Evolutionary conservation across 768 basidiomycete genomes (phyloP).

Genomic region (Lentinula sp.): DNA sequence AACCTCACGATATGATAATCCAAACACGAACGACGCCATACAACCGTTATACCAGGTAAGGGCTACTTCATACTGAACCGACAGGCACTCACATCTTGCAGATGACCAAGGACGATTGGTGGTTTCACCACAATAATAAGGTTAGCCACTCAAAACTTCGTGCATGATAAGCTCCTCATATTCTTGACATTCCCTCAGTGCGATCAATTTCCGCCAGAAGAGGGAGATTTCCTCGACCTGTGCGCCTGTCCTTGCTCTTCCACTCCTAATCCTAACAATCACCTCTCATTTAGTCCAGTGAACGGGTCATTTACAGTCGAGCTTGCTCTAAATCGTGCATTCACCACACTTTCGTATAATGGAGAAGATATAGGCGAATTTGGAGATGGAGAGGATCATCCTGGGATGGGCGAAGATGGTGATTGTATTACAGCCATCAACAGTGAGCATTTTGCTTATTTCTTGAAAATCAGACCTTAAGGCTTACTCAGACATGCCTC

Average conservation of each 20-base stretch:
- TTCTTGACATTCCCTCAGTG: conserved; percentile 21
- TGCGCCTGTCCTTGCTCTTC: conserved; percentile 13
- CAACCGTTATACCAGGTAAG: conserved; percentile 27
- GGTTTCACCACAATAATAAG: conserved; percentile 33
- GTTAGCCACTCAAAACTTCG: conserved; percentile 13
- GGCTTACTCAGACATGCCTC: background rate
- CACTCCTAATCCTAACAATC: background rate
- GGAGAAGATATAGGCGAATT: conserved; percentile 20
- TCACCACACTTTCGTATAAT: conserved; percentile 31
- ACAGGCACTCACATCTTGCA: conserved; percentile 7
- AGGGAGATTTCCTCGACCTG: conserved; percentile 38
- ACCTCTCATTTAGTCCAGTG: conserved; percentile 23
- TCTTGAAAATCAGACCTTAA: too few relatives aligned
- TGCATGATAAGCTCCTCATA: background rate
- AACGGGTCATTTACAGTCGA: conserved; percentile 37
- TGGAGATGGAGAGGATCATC: conserved; percentile 29
- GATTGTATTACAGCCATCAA: conserved; percentile 29
- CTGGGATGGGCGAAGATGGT: conserved; percentile 21
- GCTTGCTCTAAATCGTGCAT: conserved; percentile 33
- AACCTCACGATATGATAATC: conserved; percentile 21
- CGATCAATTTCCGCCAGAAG: conserved; percentile 37
- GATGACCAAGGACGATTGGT: conserved; percentile 30
- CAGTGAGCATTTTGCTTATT: conserved; percentile 18
- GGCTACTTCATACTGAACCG: background rate
- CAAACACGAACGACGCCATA: conserved; percentile 23